Evolutionary conservation across 2,329 filamentous ascomycete species (phyloP).

Genomic region (Nemania abortiva): DNA sequence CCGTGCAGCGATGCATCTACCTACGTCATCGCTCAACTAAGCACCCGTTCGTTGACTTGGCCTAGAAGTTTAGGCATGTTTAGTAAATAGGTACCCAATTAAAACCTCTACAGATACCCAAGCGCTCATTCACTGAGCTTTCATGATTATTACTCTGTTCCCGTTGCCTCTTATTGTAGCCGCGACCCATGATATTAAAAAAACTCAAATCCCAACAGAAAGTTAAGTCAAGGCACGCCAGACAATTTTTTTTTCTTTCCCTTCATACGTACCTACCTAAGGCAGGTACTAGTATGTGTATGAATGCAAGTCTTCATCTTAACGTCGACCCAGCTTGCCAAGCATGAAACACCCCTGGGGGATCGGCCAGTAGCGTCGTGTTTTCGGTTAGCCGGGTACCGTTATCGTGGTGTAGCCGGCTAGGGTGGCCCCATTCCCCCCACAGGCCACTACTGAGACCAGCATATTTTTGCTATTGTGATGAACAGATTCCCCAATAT

Average conservation of each 20-base stretch:
- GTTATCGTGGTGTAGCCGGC: not conserved
- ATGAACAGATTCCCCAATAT: conserved; percentile 8
- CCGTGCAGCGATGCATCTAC: not conserved
- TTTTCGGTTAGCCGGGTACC: conserved; percentile 15
- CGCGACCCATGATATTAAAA: too few species aligned
- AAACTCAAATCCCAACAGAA: too few species aligned
- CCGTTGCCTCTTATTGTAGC: too few species aligned
- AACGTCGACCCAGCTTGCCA: conserved; percentile 11
- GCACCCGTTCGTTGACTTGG: not conserved
- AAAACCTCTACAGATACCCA: too few species aligned
- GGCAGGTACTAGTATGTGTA: not conserved
- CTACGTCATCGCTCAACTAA: conserved; percentile 27
- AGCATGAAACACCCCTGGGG: conserved; percentile 17
- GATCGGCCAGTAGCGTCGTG: conserved; percentile 11
- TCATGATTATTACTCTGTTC: too few species aligned
- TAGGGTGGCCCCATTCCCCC: conserved; percentile 8
- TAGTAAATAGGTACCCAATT: too few species aligned
- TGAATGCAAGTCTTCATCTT: conserved; percentile 24
- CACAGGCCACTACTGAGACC: not conserved
- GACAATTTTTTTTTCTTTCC: too few species aligned
- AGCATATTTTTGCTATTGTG: conserved; percentile 5
- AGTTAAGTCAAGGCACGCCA: too few species aligned
- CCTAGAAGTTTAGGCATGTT: too few species aligned
- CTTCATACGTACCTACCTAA: not conserved
- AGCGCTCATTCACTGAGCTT: too few species aligned